Conservation (phyloP, 371 early-diverging fungal species). For the Actinomortierella wolfii region DNA sequence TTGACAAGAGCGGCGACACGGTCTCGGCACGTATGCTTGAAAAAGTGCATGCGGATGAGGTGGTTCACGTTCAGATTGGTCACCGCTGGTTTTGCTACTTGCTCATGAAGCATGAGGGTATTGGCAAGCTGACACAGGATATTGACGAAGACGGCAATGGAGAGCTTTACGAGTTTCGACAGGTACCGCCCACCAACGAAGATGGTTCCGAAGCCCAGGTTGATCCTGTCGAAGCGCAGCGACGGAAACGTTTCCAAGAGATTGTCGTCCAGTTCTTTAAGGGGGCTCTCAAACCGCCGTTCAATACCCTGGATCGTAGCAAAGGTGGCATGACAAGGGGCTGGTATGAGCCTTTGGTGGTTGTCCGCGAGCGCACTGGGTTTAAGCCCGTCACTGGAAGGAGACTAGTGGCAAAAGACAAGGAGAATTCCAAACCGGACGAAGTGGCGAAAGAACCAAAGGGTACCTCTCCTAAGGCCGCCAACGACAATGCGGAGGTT, state of each 20-base stretch:
- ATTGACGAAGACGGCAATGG: conserved; percentile 21
- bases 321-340: conserved; percentile 43
- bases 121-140: conserved; percentile 30
- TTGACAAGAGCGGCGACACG: conserved; percentile 50
- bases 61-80: conserved; percentile 59
- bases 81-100: conserved; percentile 56
- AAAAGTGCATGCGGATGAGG: conserved; percentile 58
- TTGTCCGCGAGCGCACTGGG: conserved; percentile 42
- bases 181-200: conserved; percentile 29
- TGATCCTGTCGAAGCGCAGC: conserved; percentile 31
- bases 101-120: conserved; percentile 37
- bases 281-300: conserved; percentile 56
- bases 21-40: conserved; percentile 54
- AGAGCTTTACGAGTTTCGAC: conserved; percentile 37
- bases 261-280: conserved; percentile 39
- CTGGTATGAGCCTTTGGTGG: conserved; percentile 45
- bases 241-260: conserved; percentile 44
- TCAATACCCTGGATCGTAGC: conserved; percentile 50
- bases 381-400: conserved; percentile 35
- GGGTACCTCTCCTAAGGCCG: not conserved
- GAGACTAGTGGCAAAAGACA: conserved; percentile 17
- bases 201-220: conserved; percentile 10
- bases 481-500: too few species aligned
- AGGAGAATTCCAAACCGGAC: conserved; percentile 5
- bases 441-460: not conserved